Base-by-base conservation (phyloP, 192 early-diverging fungal genomes). In the Rhizophagus prolifer region DNA sequence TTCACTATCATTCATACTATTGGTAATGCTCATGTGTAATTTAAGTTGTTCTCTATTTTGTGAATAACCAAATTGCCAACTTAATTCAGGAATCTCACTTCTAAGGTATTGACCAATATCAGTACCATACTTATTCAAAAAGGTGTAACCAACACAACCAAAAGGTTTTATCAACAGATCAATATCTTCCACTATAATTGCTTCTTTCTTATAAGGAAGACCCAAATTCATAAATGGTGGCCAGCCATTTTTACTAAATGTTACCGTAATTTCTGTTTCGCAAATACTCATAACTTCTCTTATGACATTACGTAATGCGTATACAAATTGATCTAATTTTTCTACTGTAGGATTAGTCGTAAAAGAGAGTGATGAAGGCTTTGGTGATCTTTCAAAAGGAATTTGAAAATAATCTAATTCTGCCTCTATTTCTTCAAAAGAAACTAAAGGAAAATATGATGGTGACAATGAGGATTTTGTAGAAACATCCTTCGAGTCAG, bases 331-430 rank as follows among this genome's bases (percentile, higher is more conserved):
- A 71, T 71, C 46, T 31, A 71, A 54, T 19, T 28, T 71, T 26
- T 71, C 70, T 19, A 23, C 46, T 23, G 30, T 30, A 8, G 46
- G 41, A 26, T 71, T 71, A 30, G 0, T 30, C 10, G 70, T 13
- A 21, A 68, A 44, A 34, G n/a, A 9, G 21, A 41, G 66, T n/a
- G 14, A 0, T 28, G 26, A 26, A 62, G 8, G 61, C 0, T 62
- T 62, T 26, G 8, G 0, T 62, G 50, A 14, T 12, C 30, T 64
- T 26, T 64, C 30, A 64, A 64, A 71, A 30, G 70, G 70, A 26
- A 71, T 16, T 31, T 58, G 70, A 71, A 26, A 71, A 71, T 50
- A 71, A 26, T 71, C 46, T 8, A 71, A 71, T 54, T 71, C 70
- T 14, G 41, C 46, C n/a, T 71, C 70, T 31, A 71, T 10, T 54